Evolutionary conservation across 176 grass and related monocot species (phyloP).

Genomic region (Urochloa ruziziensis): DNA sequence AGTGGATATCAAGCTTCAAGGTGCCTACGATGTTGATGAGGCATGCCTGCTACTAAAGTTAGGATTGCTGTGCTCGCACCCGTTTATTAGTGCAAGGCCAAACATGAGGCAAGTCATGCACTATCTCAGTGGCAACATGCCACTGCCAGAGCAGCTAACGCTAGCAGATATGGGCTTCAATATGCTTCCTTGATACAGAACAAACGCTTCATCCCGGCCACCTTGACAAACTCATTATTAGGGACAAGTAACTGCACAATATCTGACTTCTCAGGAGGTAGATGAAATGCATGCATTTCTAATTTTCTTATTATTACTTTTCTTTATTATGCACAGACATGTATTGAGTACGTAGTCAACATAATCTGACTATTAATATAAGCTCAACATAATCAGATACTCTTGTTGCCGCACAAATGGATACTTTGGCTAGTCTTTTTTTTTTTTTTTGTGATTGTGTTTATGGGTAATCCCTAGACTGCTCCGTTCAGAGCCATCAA

Average conservation of each 20-base stretch:
- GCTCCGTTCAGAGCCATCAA: too few species aligned
- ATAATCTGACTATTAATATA: too few species aligned
- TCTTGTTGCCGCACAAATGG: too few species aligned
- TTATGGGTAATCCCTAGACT: too few species aligned
- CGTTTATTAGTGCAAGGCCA: slow-evolving; percentile 21
- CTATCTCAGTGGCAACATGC: slow-evolving; percentile 18
- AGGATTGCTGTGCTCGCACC: slow-evolving; percentile 42
- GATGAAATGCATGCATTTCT: neutral
- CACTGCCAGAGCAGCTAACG: neutral
- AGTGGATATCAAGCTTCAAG: slow-evolving; percentile 25
- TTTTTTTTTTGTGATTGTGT: too few species aligned
- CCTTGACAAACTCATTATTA: neutral
- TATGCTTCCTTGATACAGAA: slow-evolving; percentile 1
- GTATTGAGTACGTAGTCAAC: too few species aligned
- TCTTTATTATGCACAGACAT: too few species aligned
- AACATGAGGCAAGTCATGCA: slow-evolving; percentile 24
- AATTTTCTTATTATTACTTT: too few species aligned
- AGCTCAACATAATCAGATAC: too few species aligned
- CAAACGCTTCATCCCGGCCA: neutral
- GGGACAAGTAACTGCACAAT: too few species aligned
- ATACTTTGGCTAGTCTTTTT: too few species aligned
- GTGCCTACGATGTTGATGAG: neutral
- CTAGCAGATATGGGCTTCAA: neutral
- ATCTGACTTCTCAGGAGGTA: neutral
- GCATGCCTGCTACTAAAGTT: slow-evolving; percentile 38